A percentile compares a stretch with the other conserved stretches of the same genome.
Conservation (phyloP, 768 basidiomycete species). For the Xanthoconium stramineum region DNA sequence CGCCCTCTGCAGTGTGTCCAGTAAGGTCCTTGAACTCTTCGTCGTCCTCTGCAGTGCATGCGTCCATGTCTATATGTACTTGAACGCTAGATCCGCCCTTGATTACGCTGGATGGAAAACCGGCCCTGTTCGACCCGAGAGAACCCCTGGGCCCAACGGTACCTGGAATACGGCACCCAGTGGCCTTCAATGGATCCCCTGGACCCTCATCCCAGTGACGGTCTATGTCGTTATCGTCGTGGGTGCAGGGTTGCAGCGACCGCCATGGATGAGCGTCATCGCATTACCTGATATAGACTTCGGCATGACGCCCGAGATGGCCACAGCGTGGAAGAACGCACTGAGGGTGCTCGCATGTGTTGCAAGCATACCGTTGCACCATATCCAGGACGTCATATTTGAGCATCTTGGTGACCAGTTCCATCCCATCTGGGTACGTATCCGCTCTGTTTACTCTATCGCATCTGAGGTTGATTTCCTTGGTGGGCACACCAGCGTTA, state of each 20-base stretch:
- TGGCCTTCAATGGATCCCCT: no score
- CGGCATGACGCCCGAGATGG: neutral
- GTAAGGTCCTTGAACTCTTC: constrained; percentile 2
- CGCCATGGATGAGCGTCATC: constrained; percentile 1
- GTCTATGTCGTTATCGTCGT: neutral
- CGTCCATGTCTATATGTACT: neutral
- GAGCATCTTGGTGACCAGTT: constrained; percentile 8
- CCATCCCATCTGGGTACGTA: neutral
- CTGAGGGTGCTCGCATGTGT: neutral
- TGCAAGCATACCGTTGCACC: neutral
- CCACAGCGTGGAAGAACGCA: constrained; percentile 1
- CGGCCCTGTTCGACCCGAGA: constrained; percentile 4
- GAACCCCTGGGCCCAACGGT: no score
- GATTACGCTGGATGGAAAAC: neutral
- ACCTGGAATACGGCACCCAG: no score
- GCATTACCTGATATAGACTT: neutral
- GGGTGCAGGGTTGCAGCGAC: neutral
- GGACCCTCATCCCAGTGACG: neutral
- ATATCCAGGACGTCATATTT: neutral
- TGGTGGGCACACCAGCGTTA: neutral
- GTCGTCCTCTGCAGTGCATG: constrained; percentile 1
- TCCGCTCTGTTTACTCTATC: neutral
- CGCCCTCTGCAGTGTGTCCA: neutral
- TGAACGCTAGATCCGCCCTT: neutral
- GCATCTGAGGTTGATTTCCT: neutral